Base-by-base conservation (phyloP, 345 rosid species). In the Ceriops decandra region DNA sequence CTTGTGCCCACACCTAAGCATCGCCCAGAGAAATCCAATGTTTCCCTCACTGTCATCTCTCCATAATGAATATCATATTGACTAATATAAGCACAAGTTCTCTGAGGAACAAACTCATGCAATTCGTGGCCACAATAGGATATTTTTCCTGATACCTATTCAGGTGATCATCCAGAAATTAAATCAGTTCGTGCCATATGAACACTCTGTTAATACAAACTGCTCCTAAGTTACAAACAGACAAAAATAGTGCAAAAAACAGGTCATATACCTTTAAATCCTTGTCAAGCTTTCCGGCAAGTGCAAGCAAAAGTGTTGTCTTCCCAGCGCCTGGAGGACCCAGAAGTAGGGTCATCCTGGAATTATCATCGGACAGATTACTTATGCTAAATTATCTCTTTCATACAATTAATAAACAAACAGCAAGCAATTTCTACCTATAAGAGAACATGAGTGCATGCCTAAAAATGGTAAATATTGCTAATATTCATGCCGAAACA, bases 271-370 rank as follows among this genome's bases (percentile, higher is more conserved):
- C 98, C 81, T 78, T 85, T 32, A 93, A 74, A 54, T 84, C 79
- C 57, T 56, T 62, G 57, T 90, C 91, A 1, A 87, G 92, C 76
- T 85, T 89, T 52, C 90, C 86, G 0, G 92, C 92, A 57, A 93
- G 88, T 62, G 90, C 98, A 57, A 76, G 82, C 74, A 93, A 62
- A 49, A 89, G 68, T 28, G 97, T 91, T 69, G 98, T 87, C 81
- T 93, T 91, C 68, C 98, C 97, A 7, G 98, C 83, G 6, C 84
- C 84, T 3, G 98, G 98, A 27, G 97, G 98, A 64, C 98, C 98
- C 10, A 93, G 88, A 63, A 93, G 81, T 20, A 91, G 84, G 0
- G 97, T 82, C 91, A 93, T 79, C 91, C 98, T 93, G 84, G 28
- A 56, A 28, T 62, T 52, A 61, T 63, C 68, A 52, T 47, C 16